Conservation (phyloP, 371 early-diverging fungal species). For the Rhizopus delemar region DNA sequence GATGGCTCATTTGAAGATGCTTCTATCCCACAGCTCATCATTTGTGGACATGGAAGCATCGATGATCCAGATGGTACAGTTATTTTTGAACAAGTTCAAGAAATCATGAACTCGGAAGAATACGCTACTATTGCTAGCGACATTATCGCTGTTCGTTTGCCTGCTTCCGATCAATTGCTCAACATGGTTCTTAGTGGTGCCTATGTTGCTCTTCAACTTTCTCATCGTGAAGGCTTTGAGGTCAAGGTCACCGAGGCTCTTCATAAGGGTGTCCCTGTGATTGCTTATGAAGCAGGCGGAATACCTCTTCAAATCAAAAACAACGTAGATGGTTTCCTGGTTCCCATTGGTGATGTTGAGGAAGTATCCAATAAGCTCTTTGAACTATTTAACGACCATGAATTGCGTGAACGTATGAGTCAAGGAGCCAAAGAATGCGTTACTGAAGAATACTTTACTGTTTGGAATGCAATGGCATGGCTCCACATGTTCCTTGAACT, state of each 20-base stretch:
- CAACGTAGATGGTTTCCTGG: conserved; percentile 67
- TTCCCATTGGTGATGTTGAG: conserved; percentile 63
- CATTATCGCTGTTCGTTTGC: conserved; percentile 67
- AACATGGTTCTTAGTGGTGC: conserved; percentile 73
- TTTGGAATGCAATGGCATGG: conserved; percentile 70
- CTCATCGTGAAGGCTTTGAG: conserved; percentile 86
- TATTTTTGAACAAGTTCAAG: conserved; percentile 66
- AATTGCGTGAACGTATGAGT: conserved; percentile 48
- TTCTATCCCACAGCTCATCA: conserved; percentile 70
- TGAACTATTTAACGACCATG: conserved; percentile 51
- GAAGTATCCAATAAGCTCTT: conserved; percentile 62
- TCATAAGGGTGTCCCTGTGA: conserved; percentile 67
- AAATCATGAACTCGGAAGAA: conserved; percentile 42
- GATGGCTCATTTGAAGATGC: conserved; percentile 33
- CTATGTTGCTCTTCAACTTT: conserved; percentile 75
- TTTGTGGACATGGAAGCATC: conserved; percentile 84
- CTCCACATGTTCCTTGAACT: conserved; percentile 62
- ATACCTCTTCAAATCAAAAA: conserved; percentile 81
- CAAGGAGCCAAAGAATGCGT: conserved; percentile 44
- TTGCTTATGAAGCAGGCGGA: conserved; percentile 75
- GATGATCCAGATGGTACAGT: conserved; percentile 87
- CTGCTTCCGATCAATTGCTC: conserved; percentile 81
- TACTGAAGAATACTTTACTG: conserved; percentile 72
- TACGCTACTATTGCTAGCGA: conserved; percentile 57
- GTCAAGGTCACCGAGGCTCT: conserved; percentile 91